Base-by-base conservation (phyloP, 371 early-diverging fungal species). In the Haplosporangium sp. region DNA sequence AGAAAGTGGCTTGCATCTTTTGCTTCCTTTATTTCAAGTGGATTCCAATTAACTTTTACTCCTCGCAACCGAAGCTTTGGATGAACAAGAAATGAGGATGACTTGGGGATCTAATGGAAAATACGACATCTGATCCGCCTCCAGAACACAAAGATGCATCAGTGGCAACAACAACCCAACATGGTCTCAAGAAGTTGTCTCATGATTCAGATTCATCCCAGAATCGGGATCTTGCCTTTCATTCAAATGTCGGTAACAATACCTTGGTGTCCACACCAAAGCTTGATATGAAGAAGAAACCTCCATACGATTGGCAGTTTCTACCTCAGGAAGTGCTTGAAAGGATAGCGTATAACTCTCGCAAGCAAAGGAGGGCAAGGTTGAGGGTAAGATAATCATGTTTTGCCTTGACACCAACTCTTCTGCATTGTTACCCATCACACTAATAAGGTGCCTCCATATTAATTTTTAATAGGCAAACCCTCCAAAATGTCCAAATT, bases 271-370 rank as follows among this genome's bases (percentile, higher is more conserved):
- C 35, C 15, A 10, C 20, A 9, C 20, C 11, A 9, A 55, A 6
- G 4, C 34, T 34, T 7, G 13, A 34, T 20, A 35, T 44, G 39
- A 19, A 37, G 17, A 39, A 45, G 47, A 15, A 19, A 38, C 55
- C 45, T 1, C 61, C 55, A 11, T 76, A 63, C 60, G 67, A 20
- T 11, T 78, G 74, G 73, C 73, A 78, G 11, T 40, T 61, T 1
- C 48, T 73, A 10, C 63, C 74, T 2, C 70, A 58, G 34, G 58
- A 56, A 17, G 63, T 61, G 9, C 69, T 69, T 0, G 70, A 65
- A 10, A 47, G 35, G 20, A 73, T 78, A 37, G 73, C 73, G 19
- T 67, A 69, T 50, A 61, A 72, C 52, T 77, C 77, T 2, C 73
- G 58, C 34, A 70, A 71, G 56, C 74, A 73, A 40, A 48, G 27